Conservation (phyloP, 495 filamentous ascomycete genomes). For the Trichoderma gamsii region DNA sequence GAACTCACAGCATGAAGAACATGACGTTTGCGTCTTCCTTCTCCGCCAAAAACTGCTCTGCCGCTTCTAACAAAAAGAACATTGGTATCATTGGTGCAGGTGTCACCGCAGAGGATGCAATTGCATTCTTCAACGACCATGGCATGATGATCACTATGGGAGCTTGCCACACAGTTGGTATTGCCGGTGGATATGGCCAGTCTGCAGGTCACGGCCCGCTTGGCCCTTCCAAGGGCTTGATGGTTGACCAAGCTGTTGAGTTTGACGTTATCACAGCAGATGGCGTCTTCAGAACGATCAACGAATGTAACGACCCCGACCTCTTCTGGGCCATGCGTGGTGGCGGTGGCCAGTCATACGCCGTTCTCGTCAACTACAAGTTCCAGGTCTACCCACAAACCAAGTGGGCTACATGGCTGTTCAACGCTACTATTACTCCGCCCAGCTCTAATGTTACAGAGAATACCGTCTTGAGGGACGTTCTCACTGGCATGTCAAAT, state of each 20-base stretch:
- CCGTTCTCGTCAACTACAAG: slow-evolving; percentile 40
- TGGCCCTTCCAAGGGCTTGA: slow-evolving; percentile 39
- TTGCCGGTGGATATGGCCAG: slow-evolving; percentile 39
- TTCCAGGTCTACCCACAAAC: slow-evolving; percentile 33
- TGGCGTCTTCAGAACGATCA: slow-evolving; percentile 19
- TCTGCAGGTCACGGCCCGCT: slow-evolving; percentile 45
- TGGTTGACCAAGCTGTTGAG: slow-evolving; percentile 42
- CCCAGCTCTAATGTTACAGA: not conserved
- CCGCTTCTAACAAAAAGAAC: slow-evolving; percentile 24
- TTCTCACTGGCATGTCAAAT: not conserved
- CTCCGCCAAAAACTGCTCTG: slow-evolving; percentile 25
- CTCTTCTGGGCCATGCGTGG: slow-evolving; percentile 17
- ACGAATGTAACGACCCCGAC: slow-evolving; percentile 7
- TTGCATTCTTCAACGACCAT: slow-evolving; percentile 33
- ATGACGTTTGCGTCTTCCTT: slow-evolving; percentile 18
- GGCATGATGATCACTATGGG: slow-evolving; percentile 39
- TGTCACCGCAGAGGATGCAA: slow-evolving; percentile 43
- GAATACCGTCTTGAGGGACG: not conserved
- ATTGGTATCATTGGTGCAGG: slow-evolving; percentile 43
- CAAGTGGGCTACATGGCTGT: slow-evolving; percentile 20
- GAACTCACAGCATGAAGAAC: slow-evolving; percentile 34
- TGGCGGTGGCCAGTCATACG: slow-evolving; percentile 36
- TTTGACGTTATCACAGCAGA: slow-evolving; percentile 46
- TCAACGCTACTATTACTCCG: slow-evolving; percentile 23
- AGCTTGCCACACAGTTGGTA: slow-evolving; percentile 25